Percentiles rank a stretch among this genome's conserved stretches.
These are phyloP conservation scores for Carex cristatella DNA, from an alignment of 176 grass and related monocot species.

Conservation along the genomic window DNA sequence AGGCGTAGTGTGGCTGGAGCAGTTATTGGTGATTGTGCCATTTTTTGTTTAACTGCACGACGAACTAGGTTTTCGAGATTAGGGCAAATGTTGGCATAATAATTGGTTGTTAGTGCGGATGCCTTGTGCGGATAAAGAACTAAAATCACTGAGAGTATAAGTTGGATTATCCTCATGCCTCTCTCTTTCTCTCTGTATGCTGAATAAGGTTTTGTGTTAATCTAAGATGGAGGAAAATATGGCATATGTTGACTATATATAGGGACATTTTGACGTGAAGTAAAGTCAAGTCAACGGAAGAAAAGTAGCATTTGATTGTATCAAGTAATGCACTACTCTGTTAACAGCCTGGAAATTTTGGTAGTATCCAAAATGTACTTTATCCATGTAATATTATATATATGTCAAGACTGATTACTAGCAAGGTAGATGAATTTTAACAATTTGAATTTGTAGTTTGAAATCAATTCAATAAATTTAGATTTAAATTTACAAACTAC, in stretches of 20 bases:
- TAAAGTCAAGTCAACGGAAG: background rate
- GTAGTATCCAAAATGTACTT: background rate
- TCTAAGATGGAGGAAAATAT: background rate
- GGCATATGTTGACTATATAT: slow-evolving; percentile 1
- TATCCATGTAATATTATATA: background rate
- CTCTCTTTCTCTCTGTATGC: background rate
- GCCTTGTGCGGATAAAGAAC: background rate
- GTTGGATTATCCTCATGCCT: slow-evolving; percentile 23
- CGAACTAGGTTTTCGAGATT: slow-evolving; percentile 47
- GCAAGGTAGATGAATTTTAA: no score
- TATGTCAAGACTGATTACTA: background rate
- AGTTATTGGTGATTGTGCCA: slow-evolving; percentile 29
- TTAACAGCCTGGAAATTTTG: slow-evolving; percentile 11
- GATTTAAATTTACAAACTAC: no score
- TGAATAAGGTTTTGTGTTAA: background rate
- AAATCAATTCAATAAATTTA: no score
- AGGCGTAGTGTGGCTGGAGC: slow-evolving; percentile 47
- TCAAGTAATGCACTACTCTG: background rate
- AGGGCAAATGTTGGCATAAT: slow-evolving; percentile 47
- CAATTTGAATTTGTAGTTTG: no score
- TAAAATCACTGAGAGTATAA: slow-evolving; percentile 2
- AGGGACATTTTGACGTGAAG: background rate
- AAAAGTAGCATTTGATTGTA: background rate
- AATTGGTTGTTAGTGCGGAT: slow-evolving; percentile 17
- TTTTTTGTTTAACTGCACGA: slow-evolving; percentile 26